Percentiles rank a stretch among this genome's conserved stretches.
phyloP scores from a whole-genome alignment of 208 protist genomes.

The Leishmania braziliensis region DNA sequence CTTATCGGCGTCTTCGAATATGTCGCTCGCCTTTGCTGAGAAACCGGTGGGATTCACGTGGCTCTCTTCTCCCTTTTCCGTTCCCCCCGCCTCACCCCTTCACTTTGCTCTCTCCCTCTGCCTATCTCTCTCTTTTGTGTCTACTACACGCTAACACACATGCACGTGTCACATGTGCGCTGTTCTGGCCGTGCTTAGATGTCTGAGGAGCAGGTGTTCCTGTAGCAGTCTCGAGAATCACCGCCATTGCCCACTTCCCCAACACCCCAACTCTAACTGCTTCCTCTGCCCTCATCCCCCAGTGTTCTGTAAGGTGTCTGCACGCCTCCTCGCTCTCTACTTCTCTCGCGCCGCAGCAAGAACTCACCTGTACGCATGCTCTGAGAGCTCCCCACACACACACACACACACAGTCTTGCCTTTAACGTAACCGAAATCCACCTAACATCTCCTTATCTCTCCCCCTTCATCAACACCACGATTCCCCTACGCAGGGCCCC shows the following conservation, averaged over 20 bases:
- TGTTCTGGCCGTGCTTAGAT: neutral
- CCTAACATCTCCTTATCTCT: neutral
- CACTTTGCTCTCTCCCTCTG: neutral
- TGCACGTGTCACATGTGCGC: neutral
- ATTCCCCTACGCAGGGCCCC: neutral
- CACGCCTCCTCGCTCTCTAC: neutral
- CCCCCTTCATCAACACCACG: neutral
- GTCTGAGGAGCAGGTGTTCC: constrained; percentile 8
- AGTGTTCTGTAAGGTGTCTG: neutral
- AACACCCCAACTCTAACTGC: neutral
- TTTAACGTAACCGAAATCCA: neutral
- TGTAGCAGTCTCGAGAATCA: neutral
- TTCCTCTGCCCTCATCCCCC: neutral
- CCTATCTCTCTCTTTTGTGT: neutral
- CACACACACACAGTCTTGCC: neutral
- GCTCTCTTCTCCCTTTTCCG: neutral
- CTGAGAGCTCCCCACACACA: neutral
- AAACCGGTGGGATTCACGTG: neutral
- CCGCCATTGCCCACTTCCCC: neutral
- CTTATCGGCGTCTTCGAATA: neutral
- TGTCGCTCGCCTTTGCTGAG: neutral
- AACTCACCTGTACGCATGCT: neutral
- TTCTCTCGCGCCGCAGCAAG: neutral
- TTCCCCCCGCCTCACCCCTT: neutral
- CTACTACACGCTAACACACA: neutral